Conservation (phyloP, 148 eudicot genomes). For the Amaranthus hypochondriacus region DNA sequence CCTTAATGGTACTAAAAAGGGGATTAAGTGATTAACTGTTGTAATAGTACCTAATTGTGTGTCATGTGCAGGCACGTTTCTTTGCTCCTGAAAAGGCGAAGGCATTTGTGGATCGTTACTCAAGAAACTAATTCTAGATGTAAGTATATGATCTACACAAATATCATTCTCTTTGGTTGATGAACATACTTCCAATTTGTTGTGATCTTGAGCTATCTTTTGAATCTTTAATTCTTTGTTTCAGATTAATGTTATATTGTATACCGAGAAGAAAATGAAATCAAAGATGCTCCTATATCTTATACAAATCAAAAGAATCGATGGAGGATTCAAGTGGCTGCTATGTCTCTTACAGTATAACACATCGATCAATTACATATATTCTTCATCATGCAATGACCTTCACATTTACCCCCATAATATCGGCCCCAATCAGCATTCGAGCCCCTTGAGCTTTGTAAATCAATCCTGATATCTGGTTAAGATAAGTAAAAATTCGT, state of each 20-base stretch:
- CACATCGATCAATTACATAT: conserved; percentile 1
- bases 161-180: not conserved
- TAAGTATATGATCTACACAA: conserved; percentile 7
- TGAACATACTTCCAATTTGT: not conserved
- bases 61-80: conserved; percentile 74
- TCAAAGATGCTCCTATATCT: not conserved
- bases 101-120: conserved; percentile 75
- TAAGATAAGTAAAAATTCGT: not conserved
- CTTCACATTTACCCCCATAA: not conserved
- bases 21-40: not conserved
- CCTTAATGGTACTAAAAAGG: too few species aligned
- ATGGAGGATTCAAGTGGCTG: not conserved
- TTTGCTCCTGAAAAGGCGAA: conserved; percentile 93
- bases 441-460: conserved; percentile 6
- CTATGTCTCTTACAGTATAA: conserved; percentile 1
- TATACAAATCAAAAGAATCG: conserved; percentile 1
- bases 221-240: not conserved
- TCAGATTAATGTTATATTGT: not conserved
- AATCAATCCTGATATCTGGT: conserved; percentile 3
- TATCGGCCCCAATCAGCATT: not conserved
- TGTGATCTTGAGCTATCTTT: not conserved
- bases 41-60: conserved; percentile 2
- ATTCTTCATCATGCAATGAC: not conserved
- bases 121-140: conserved; percentile 37
- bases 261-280: not conserved